Conservation (phyloP, 176 grass and related monocot genomes). For the Olyra latifolia region DNA sequence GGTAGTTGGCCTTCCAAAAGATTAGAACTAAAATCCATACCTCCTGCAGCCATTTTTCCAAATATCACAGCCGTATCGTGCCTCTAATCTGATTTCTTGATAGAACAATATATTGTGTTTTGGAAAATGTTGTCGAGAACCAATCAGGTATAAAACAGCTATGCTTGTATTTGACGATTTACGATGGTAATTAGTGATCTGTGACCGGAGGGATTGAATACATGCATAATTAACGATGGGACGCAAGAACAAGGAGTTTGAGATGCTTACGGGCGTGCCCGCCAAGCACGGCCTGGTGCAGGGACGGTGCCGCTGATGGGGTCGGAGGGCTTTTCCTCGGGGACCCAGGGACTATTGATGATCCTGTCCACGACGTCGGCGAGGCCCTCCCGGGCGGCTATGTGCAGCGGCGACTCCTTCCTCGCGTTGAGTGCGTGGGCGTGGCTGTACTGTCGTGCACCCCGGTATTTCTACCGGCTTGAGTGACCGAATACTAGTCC, state of each 20-base stretch:
- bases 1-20: neutral
- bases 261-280: conserved; percentile 51
- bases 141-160: conserved; percentile 31
- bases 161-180: too few relatives aligned
- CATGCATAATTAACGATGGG: too few relatives aligned
- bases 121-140: conserved; percentile 35
- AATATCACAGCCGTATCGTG: neutral
- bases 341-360: conserved; percentile 40
- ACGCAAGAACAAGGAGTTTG: too few relatives aligned
- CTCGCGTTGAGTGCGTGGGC: conserved; percentile 40
- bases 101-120: neutral
- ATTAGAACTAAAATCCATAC: conserved; percentile 13
- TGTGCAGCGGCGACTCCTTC: conserved; percentile 62
- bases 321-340: neutral
- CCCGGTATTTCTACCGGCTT: too few relatives aligned
- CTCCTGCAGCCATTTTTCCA: neutral
- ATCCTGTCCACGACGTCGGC: conserved; percentile 44
- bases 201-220: too few relatives aligned
- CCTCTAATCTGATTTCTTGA: conserved; percentile 23
- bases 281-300: conserved; percentile 75
- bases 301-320: conserved; percentile 47
- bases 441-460: conserved; percentile 17
- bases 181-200: too few relatives aligned
- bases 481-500: too few relatives aligned
- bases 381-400: conserved; percentile 68